Percentiles rank a stretch among this genome's conserved stretches.
Conservation (phyloP, 2,329 filamentous ascomycete genomes). For the Aureobasidium sp. region DNA sequence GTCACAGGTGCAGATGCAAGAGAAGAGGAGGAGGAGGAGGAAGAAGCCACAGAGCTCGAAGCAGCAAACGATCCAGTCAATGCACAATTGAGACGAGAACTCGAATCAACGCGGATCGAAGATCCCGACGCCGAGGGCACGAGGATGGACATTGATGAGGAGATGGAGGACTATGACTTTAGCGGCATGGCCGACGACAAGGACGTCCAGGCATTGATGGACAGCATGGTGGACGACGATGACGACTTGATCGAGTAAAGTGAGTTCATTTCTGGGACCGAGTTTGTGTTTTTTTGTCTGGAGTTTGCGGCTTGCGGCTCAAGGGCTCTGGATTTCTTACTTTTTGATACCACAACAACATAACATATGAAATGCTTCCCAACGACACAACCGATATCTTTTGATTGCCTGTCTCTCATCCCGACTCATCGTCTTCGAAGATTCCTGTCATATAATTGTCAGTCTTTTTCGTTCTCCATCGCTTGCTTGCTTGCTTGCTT, state of each 20-base stretch:
- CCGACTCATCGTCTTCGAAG: too few species aligned
- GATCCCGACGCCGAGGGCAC: constrained; percentile 14
- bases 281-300: not conserved
- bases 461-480: too few species aligned
- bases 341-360: not conserved
- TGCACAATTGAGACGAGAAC: constrained; percentile 14
- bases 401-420: too few species aligned
- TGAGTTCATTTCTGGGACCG: not conserved
- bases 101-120: constrained; percentile 14
- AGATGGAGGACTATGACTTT: constrained; percentile 14
- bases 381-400: too few species aligned
- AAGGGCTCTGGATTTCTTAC: not conserved
- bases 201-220: constrained; percentile 16
- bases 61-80: constrained; percentile 15
- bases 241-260: constrained; percentile 14
- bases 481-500: too few species aligned
- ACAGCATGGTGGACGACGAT: constrained; percentile 16
- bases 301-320: not conserved
- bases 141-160: constrained; percentile 14
- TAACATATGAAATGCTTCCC: not conserved
- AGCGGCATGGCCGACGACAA: constrained; percentile 15
- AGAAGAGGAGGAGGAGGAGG: not conserved
- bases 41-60: constrained; percentile 3
- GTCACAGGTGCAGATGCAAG: constrained; percentile 1
- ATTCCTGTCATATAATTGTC: too few species aligned